Conservation (phyloP, 495 filamentous ascomycete species). For the Penicillium coffeae region DNA sequence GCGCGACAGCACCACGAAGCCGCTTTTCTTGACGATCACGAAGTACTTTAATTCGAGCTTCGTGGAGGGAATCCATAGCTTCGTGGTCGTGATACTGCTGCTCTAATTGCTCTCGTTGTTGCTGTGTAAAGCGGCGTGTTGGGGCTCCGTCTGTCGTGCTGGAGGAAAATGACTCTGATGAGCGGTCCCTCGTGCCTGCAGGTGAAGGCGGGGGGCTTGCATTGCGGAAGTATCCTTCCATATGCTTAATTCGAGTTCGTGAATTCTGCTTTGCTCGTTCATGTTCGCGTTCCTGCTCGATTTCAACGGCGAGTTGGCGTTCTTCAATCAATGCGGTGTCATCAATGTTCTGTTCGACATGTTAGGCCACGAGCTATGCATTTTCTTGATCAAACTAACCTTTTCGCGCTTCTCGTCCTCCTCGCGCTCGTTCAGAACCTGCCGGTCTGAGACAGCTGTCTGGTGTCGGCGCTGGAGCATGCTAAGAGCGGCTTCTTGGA, state of each 20-base stretch:
- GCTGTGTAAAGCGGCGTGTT: slow-evolving; percentile 32
- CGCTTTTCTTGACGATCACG: slow-evolving; percentile 70
- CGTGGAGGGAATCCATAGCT: slow-evolving; percentile 66
- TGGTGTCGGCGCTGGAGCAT: slow-evolving; percentile 34
- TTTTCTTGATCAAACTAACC: slow-evolving; percentile 31
- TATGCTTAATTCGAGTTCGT: slow-evolving; percentile 66
- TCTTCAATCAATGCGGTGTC: slow-evolving; percentile 65
- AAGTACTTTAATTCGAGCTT: slow-evolving; percentile 73
- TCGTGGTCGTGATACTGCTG: slow-evolving; percentile 68
- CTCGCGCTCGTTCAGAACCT: slow-evolving; percentile 30
- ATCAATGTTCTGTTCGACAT: slow-evolving; percentile 30
- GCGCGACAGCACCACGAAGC: slow-evolving; percentile 59
- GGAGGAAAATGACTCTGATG: slow-evolving; percentile 24
- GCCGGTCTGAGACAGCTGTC: slow-evolving; percentile 25
- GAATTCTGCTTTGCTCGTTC: slow-evolving; percentile 56
- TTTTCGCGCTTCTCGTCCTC: slow-evolving; percentile 52
- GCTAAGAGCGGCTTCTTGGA: slow-evolving; percentile 36
- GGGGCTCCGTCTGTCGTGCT: slow-evolving; percentile 9
- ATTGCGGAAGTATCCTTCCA: slow-evolving; percentile 73
- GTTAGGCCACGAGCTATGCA: not conserved
- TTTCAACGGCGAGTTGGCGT: slow-evolving; percentile 68
- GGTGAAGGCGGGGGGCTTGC: slow-evolving; percentile 41
- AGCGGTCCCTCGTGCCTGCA: slow-evolving; percentile 6
- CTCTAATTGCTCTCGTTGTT: slow-evolving; percentile 55
- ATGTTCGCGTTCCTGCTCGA: slow-evolving; percentile 57